Percentiles rank a stretch among this genome's conserved stretches.
phyloP scores from a whole-genome alignment of 1,139 yeast species.

The Saccharomyces pastorianus region DNA sequence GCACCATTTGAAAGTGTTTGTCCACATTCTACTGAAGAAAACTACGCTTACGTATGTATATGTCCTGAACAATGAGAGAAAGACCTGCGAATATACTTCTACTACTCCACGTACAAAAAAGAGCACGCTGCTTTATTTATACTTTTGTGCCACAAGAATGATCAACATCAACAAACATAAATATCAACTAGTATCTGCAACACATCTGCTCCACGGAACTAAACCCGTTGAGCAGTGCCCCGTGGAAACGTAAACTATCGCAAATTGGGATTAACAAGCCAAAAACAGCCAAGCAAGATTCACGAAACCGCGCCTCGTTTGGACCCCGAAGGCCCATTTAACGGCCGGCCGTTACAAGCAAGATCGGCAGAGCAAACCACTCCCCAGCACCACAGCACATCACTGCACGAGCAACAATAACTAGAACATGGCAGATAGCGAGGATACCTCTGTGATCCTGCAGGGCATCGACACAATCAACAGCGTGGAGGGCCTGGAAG shows the following conservation, averaged over 20 bases:
- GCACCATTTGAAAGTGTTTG: conserved; percentile 2
- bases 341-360: background rate
- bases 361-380: background rate
- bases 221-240: background rate
- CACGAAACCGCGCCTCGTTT: conserved; percentile 1
- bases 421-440: conserved; percentile 1
- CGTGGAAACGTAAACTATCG: background rate
- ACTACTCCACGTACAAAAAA: background rate
- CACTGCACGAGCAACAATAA: background rate
- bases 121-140: background rate
- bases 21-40: background rate
- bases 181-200: background rate
- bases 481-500: conserved; percentile 2
- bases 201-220: background rate
- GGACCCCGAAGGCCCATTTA: background rate
- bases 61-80: background rate
- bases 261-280: background rate
- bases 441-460: conserved; percentile 1
- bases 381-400: background rate
- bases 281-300: background rate
- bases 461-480: conserved; percentile 1
- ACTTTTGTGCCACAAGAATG: background rate
- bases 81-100: background rate
- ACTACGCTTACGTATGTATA: background rate
- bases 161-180: background rate